A percentile compares a stretch with the other conserved stretches of the same genome.
Conservation (phyloP, 805 yeast genomes). For the Saccharomycopsis javanensis region DNA sequence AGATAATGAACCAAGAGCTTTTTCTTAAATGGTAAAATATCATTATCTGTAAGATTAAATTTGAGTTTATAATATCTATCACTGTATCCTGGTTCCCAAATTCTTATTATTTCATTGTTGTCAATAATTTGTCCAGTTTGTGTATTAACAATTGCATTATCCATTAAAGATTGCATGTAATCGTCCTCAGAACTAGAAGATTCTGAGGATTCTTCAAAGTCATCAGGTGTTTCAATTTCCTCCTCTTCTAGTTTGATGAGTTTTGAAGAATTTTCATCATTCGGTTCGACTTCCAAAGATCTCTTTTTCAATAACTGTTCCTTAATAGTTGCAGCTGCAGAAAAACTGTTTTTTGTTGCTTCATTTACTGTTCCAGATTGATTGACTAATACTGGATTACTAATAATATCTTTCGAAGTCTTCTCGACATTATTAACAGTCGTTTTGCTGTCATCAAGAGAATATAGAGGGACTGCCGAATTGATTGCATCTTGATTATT, state of each 20-base stretch:
- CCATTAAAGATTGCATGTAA: conserved; percentile 19
- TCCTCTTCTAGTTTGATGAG: conserved; percentile 6
- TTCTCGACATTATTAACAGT: conserved; percentile 25
- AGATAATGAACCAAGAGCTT: conserved; percentile 64
- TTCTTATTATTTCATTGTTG: conserved; percentile 42
- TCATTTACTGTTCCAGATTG: conserved; percentile 25
- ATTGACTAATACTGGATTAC: conserved; percentile 5
- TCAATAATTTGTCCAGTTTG: conserved; percentile 16
- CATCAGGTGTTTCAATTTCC: conserved; percentile 7
- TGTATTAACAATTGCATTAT: conserved; percentile 15
- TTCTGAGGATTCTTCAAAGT: conserved; percentile 2
- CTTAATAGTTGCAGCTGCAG: conserved; percentile 38
- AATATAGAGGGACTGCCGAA: conserved; percentile 13
- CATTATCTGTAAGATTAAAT: conserved; percentile 50
- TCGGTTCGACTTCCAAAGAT: conserved; percentile 14
- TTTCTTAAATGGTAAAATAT: conserved; percentile 42
- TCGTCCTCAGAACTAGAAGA: conserved; percentile 20
- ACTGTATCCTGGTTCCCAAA: conserved; percentile 83
- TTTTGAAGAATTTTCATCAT: background rate
- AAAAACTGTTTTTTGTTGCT: conserved; percentile 26
- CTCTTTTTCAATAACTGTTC: conserved; percentile 24
- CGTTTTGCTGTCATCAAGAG: conserved; percentile 7
- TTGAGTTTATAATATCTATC: conserved; percentile 72
- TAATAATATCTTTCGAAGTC: conserved; percentile 4
- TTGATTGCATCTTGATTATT: conserved; percentile 13